These are phyloP conservation scores for Rhododendron simsii DNA, from an alignment of 148 eudicot genomes.

Conservation along the genomic window DNA sequence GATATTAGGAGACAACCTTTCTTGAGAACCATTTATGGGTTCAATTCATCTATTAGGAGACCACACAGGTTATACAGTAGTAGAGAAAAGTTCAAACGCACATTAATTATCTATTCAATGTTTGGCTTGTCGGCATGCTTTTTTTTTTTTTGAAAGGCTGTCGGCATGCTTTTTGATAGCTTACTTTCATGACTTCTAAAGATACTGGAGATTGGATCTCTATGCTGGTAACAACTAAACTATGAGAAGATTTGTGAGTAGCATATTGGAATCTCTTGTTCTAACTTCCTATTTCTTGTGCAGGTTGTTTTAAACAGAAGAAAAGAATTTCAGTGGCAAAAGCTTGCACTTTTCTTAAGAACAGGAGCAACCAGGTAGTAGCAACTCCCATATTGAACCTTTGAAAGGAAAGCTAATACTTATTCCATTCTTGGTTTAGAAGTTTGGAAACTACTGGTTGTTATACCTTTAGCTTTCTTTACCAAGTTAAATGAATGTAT, in stretches of 20 bases:
- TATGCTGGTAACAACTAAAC: background rate
- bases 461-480: background rate
- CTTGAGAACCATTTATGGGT: background rate
- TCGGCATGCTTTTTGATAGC: slow-evolving; percentile 3
- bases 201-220: background rate
- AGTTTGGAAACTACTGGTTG: background rate
- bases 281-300: slow-evolving; percentile 13
- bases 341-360: slow-evolving; percentile 74
- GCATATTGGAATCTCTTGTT: background rate
- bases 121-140: background rate
- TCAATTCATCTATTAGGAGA: background rate
- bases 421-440: background rate
- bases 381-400: background rate
- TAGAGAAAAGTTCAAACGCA: background rate
- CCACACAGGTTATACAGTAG: background rate
- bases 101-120: background rate
- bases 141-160: background rate
- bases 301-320: slow-evolving; percentile 79
- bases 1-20: background rate
- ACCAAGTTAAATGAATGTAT: background rate
- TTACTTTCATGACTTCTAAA: background rate
- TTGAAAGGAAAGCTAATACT: background rate
- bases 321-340: slow-evolving; percentile 84
- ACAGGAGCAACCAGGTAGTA: slow-evolving; percentile 72
- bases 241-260: background rate